Conservation (phyloP, 202 grass and related monocot species). For the Eragrostis tef region DNA sequence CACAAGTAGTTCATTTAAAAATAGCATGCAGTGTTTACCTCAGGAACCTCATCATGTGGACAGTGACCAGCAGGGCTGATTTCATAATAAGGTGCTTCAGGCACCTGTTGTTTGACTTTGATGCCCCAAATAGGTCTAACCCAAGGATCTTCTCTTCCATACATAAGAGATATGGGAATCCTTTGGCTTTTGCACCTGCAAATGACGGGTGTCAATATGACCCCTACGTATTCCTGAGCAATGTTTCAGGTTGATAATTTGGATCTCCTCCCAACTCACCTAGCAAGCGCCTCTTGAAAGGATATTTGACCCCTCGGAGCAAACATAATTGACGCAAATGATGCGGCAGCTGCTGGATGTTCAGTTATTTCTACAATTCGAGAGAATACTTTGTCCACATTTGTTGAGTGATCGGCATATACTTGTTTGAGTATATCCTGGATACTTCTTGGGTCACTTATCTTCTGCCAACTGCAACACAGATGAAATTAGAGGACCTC, state of each 20-base stretch:
- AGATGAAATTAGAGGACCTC: conserved; percentile 25
- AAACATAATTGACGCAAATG: conserved; percentile 98
- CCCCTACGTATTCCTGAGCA: not conserved
- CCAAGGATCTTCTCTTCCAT: conserved; percentile 98
- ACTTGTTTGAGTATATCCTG: conserved; percentile 86
- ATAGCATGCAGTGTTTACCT: conserved; percentile 57
- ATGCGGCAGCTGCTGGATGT: conserved; percentile 92
- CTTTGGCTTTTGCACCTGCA: conserved; percentile 69
- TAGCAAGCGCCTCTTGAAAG: conserved; percentile 72
- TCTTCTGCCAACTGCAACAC: conserved; percentile 89
- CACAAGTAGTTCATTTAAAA: conserved; percentile 13
- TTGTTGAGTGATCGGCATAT: conserved; percentile 85
- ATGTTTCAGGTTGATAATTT: conserved; percentile 34
- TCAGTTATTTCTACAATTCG: conserved; percentile 84
- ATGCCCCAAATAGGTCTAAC: conserved; percentile 85
- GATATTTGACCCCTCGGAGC: conserved; percentile 79
- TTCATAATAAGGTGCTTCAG: conserved; percentile 89
- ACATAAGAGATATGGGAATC: conserved; percentile 90
- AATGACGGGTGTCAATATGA: conserved; percentile 42
- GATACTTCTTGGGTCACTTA: conserved; percentile 88
- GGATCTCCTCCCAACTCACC: conserved; percentile 46
- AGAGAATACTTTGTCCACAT: conserved; percentile 87
- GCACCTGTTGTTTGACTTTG: conserved; percentile 83
- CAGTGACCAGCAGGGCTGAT: conserved; percentile 95
- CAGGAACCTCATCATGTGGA: conserved; percentile 97